Evolutionary conservation across 148 eudicot genomes (phyloP).

Genomic region (Dianthus caryophyllus): DNA sequence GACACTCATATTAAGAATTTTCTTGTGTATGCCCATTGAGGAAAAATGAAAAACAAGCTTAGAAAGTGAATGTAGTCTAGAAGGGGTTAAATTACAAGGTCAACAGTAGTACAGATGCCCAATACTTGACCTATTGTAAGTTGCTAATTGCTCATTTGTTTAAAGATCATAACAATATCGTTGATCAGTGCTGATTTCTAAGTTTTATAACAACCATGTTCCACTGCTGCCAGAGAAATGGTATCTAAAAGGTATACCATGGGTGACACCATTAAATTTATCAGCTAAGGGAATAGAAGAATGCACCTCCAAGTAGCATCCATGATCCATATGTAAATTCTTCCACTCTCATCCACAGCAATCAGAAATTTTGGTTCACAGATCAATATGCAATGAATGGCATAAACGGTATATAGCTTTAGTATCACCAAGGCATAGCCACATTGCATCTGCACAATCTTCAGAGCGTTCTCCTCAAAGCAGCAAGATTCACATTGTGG

Average conservation of each 20-base stretch:
- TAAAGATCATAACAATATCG: too few species aligned
- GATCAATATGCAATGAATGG: slow-evolving; percentile 58
- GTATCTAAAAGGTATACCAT: not conserved
- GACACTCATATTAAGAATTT: not conserved
- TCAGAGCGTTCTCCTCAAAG: slow-evolving; percentile 60
- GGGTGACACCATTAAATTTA: not conserved
- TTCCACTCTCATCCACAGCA: slow-evolving; percentile 81
- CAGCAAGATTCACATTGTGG: slow-evolving; percentile 52
- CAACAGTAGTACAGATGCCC: slow-evolving; percentile 1
- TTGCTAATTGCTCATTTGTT: too few species aligned
- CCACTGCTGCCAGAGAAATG: not conserved
- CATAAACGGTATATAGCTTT: slow-evolving; percentile 48
- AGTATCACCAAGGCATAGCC: slow-evolving; percentile 60
- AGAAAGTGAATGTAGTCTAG: not conserved
- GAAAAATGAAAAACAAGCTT: not conserved
- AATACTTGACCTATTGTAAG: not conserved
- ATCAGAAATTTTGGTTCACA: slow-evolving; percentile 68
- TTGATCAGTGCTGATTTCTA: too few species aligned
- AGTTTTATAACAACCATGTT: not conserved
- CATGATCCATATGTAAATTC: slow-evolving; percentile 84
- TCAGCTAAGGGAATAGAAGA: slow-evolving; percentile 11
- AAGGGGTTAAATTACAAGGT: not conserved
- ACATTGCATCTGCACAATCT: slow-evolving; percentile 62
- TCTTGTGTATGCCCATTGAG: not conserved
- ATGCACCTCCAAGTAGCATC: slow-evolving; percentile 82